phyloP scores from a whole-genome alignment of 768 basidiomycete genomes.

The Leccinum arenicola region DNA sequence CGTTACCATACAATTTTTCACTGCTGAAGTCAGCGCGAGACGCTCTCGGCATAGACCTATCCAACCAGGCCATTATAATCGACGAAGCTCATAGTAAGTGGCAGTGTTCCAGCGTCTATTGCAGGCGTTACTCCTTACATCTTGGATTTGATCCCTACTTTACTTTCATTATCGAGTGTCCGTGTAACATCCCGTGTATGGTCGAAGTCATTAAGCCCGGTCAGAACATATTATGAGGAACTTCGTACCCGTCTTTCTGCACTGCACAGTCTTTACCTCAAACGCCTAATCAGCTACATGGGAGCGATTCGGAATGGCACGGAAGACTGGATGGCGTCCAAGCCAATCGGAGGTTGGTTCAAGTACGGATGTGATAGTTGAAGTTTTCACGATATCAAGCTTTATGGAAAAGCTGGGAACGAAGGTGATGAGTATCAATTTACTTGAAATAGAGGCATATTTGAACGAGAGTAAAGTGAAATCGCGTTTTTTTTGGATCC shows the following conservation, averaged over 20 bases:
- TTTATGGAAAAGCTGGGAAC: conserved; percentile 65
- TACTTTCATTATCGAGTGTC: conserved; percentile 82
- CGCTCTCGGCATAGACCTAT: conserved; percentile 82
- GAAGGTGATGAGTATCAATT: conserved; percentile 72
- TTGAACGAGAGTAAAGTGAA: conserved; percentile 84
- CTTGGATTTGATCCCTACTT: conserved; percentile 82
- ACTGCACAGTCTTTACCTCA: conserved; percentile 72
- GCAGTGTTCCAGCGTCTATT: conserved; percentile 1
- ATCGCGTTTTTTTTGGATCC: conserved; percentile 19
- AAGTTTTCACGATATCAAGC: conserved; percentile 68
- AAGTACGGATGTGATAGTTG: conserved; percentile 30
- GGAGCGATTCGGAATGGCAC: conserved; percentile 62
- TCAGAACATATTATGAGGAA: conserved; percentile 69
- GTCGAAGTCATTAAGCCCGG: conserved; percentile 64
- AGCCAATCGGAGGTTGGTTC: conserved; percentile 13
- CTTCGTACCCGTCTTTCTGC: conserved; percentile 78
- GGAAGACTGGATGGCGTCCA: conserved; percentile 45
- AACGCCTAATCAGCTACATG: conserved; percentile 73
- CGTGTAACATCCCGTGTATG: conserved; percentile 58
- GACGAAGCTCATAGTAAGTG: conserved; percentile 95
- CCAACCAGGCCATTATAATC: conserved; percentile 81
- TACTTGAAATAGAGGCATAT: conserved; percentile 81
- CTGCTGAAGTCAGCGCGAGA: conserved; percentile 81
- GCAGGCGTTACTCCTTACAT: conserved; percentile 47
- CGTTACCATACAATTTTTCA: conserved; percentile 90